Evolutionary conservation across 2,329 filamentous ascomycete genomes (phyloP).

Genomic region (Aspergillus quadricinctus): DNA sequence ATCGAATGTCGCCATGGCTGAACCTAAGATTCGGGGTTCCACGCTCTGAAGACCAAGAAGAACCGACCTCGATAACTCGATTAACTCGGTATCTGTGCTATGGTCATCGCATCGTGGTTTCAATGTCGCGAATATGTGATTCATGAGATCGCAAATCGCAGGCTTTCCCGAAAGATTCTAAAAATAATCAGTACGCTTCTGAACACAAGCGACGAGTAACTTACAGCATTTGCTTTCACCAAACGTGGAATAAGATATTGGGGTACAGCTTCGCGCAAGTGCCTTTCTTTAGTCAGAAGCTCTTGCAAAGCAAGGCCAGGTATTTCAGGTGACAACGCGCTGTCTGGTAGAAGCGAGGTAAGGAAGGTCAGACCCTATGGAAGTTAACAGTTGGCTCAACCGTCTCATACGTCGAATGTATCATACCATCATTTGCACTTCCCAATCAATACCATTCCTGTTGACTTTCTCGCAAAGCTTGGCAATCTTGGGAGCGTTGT

Average conservation of each 20-base stretch:
- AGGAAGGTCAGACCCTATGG: conserved; percentile 31
- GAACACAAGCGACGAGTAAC: conserved; percentile 7
- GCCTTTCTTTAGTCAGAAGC: conserved; percentile 21
- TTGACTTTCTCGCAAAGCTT: conserved; percentile 38
- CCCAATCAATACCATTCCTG: conserved; percentile 22
- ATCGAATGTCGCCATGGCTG: conserved; percentile 9
- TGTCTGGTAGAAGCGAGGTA: conserved; percentile 21
- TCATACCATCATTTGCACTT: conserved; percentile 34
- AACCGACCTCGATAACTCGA: conserved; percentile 22
- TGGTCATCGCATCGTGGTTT: conserved; percentile 2
- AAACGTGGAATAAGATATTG: conserved; percentile 21
- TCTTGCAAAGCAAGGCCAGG: conserved; percentile 19
- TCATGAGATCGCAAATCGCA: conserved; percentile 18
- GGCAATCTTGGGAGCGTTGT: conserved; percentile 29
- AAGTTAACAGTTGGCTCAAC: not conserved
- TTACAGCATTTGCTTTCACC: conserved; percentile 38
- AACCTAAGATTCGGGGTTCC: conserved; percentile 5
- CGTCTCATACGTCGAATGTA: not conserved
- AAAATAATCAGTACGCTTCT: conserved; percentile 9
- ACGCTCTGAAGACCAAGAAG: conserved; percentile 20
- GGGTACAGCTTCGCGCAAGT: conserved; percentile 20
- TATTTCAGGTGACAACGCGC: conserved; percentile 24
- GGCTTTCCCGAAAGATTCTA: conserved; percentile 19
- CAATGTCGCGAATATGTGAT: conserved; percentile 21
- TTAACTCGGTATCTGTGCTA: conserved; percentile 7